These are phyloP conservation scores for Zymoseptoria brevis DNA, from an alignment of 2,329 filamentous ascomycete species.

Conservation along the genomic window DNA sequence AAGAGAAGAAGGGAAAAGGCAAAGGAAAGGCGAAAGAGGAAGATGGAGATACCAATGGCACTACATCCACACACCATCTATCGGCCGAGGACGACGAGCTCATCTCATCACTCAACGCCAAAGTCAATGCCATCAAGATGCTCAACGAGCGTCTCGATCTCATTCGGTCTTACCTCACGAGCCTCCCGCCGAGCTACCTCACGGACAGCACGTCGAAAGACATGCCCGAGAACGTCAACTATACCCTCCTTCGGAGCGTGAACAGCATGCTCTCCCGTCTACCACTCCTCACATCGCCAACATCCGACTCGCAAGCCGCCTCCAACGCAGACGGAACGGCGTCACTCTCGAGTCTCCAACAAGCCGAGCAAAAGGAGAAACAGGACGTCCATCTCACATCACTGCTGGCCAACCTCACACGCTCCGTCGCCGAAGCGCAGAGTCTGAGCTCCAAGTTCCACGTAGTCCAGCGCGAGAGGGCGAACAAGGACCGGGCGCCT, in stretches of 20 bases:
- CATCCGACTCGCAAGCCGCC: conserved; percentile 50
- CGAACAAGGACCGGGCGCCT: conserved; percentile 24
- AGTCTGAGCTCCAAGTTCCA: conserved; percentile 68
- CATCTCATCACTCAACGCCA: conserved; percentile 66
- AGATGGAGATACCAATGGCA: conserved; percentile 29
- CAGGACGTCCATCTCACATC: conserved; percentile 77
- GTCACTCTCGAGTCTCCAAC: conserved; percentile 38
- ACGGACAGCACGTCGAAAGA: conserved; percentile 36
- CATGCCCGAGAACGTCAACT: conserved; percentile 41
- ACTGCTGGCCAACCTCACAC: conserved; percentile 66
- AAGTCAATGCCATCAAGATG: conserved; percentile 90
- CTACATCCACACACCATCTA: conserved; percentile 35
- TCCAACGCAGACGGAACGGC: conserved; percentile 50
- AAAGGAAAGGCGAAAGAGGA: conserved; percentile 38
- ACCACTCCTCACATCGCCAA: conserved; percentile 75
- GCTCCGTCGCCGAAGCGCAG: conserved; percentile 61
- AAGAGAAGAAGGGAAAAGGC: conserved; percentile 32
- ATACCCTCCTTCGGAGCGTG: conserved; percentile 77
- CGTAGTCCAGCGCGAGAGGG: conserved; percentile 35
- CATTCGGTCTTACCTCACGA: conserved; percentile 61
- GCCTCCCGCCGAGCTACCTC: conserved; percentile 59
- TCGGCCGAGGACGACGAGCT: conserved; percentile 58
- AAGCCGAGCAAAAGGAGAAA: conserved; percentile 58
- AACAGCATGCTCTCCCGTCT: conserved; percentile 78
- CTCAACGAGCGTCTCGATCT: conserved; percentile 56